Base-by-base conservation (phyloP, 164 flowering plant species). In the Euptelea pleiosperma region DNA sequence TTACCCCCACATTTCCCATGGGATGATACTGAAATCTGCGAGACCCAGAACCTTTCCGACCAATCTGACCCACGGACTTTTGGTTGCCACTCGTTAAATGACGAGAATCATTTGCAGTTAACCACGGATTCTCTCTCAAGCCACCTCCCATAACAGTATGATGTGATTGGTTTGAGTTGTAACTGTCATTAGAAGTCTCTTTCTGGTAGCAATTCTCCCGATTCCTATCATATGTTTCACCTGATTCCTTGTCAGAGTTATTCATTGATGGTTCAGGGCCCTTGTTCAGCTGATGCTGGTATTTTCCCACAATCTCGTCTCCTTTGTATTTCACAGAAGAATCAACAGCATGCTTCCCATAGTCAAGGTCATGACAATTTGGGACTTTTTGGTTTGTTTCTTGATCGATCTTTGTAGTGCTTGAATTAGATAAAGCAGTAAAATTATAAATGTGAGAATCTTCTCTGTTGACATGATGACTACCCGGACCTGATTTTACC, bases 11-110 rank as follows among this genome's bases (percentile, higher is more conserved):
- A 57, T 82, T 76, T 44, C 98, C 96, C 91, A 87, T 87, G 18
- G 98, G 96, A 75, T 92, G 96, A 70, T 80, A 87, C 58, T 87
- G 95, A 78, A 86, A 87, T 63, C 66, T 83, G 41, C 82, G 82
- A 62, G 76, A 18, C 21, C 44, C 66, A 35, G 73, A 55, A 31
- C 61, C 56, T 61, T 55, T 70, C 39, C 36, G 62, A 60, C 66
- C 67, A 73, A 65, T 72, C 76, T 68, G 81, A 61, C 66, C 58
- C 42, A 40, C 31, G 53, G 71, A 58, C 51, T 82, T 83, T 36
- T 82, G 82, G 55, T 76, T 84, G 29, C 56, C 73, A 11, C 77
- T 77, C 24, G 70, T 53, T 37, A 59, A 25, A 66, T 58, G 48
- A 35, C 59, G 61, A 50, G 77, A 62, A 36, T 65, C 73, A 55